Evolutionary conservation across 495 filamentous ascomycete genomes (phyloP), one percentile per base, ranked within the genome.

Genomic region (Neurospora hispaniola): DNA sequence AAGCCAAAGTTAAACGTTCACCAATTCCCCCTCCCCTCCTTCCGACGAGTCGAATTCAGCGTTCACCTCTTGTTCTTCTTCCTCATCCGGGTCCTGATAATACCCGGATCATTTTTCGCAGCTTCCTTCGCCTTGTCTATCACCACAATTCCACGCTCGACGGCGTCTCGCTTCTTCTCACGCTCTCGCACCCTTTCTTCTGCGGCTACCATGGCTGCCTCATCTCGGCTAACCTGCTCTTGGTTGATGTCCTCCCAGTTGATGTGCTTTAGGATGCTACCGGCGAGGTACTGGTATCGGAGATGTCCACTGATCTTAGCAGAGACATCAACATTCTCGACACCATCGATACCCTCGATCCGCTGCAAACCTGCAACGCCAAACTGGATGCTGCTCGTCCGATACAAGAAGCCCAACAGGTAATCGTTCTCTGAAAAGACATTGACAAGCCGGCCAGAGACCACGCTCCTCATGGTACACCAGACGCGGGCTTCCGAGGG

Each of bases 381-480:
- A 73, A 84, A 85, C 59, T 87, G 82, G 73, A 87, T 85, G 71
- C 80, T 85, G 69, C 84, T 83, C 43, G 80, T 86, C 40, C 88
- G 83, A 74, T 86, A 89, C 8, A 90, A 79, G 71, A 90, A 90
- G 12, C 84, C 88, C 5, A 90, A 84, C 16, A 89, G 84, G 73
- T 89, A 88, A 76, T 90, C 89, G 69, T 87, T 85, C 48, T 84
- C 82, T 18, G 87, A 89, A 75, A 86, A 90, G 18, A 88, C 87
- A 75, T 90, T 90, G 72, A 90, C 79, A 10, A 90, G 79, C 40
- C 88, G 82, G 6, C 86, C 86, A 40, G 84, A 75, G 23, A 89
- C 88, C 5, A 89, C 84, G 74, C 84, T 86, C 73, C 84, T 86
- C 81, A 89, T 85, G 69, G 83, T 79, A 68, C 86, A 78, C 88